Evolutionary conservation across 305 asterid species (phyloP).

Genomic region (Solanum hybrid): DNA sequence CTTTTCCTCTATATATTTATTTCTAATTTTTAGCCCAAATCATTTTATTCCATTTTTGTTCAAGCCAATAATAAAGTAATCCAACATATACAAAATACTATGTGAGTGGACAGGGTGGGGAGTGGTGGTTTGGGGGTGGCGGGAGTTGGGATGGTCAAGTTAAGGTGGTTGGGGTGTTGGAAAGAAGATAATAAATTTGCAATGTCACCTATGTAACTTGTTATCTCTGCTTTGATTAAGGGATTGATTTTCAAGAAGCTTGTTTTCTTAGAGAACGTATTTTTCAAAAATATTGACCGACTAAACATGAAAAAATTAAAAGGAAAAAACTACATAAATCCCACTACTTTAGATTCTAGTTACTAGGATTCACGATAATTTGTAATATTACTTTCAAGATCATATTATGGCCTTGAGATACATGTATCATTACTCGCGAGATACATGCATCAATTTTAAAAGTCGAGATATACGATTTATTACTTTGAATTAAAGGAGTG

Average conservation of each 20-base stretch:
- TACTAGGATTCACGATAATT: background rate
- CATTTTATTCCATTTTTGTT: background rate
- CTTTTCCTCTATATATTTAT: background rate
- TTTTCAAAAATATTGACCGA: background rate
- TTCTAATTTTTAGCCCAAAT: background rate
- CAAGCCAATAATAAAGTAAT: background rate
- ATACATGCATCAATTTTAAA: too few relatives aligned
- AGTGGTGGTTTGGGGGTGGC: background rate
- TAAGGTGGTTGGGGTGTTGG: background rate
- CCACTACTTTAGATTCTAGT: background rate
- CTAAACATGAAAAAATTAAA: background rate
- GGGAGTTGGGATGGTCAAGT: background rate
- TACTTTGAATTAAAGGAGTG: background rate
- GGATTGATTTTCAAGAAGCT: background rate
- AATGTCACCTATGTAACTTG: background rate
- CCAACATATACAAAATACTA: background rate
- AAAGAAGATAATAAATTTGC: background rate
- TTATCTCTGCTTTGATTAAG: background rate
- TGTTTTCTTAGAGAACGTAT: background rate
- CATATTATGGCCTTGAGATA: background rate
- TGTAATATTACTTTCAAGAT: too few relatives aligned
- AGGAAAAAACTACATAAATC: background rate
- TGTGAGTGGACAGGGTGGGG: background rate
- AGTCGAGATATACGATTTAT: background rate
- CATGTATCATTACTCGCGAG: background rate